Evolutionary conservation across 1,139 yeast genomes (phyloP), one percentile per base, ranked within the genome.

Genomic region (Yamadazyma spencermartinsiae): DNA sequence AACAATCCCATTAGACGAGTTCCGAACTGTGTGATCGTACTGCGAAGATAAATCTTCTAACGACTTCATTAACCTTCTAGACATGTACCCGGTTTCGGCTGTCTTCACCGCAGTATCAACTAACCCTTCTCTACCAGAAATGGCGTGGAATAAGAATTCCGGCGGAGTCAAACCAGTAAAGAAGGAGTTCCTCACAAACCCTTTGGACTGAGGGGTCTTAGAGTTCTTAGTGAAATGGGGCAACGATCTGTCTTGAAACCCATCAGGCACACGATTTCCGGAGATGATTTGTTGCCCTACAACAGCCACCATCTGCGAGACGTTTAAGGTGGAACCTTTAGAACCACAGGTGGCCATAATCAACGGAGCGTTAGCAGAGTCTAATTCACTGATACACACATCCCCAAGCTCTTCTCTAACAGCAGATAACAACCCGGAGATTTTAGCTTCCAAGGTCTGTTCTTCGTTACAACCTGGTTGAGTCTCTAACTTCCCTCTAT

Each of bases 331-430:
- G 30, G 98, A 92, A 64, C 98, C 99, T 63, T 94, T 94, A 35
- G 98, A 92, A 52, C 99, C 99, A 76, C 98, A 92, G 1, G 96
- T 88, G 9, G 98, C 98, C 99, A 94, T 94, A 58, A 94, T 90
- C 57, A 94, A 77, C 29, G 98, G 98, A 26, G 98, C 96, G 61
- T 94, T 94, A 33, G 89, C 79, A 39, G 86, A 79, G 50, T 88
- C 97, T 45, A 94, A 70, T 61, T 92, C 98, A 41, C 76, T 79
- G 56, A 94, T 90, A 74, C 98, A 94, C 43, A 89, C 96, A 50
- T 92, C 98, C 62, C 98, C 99, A 19, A 92, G 98, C 64, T 94
- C 96, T 72, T 92, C 98, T 78, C 99, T 84, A 41, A 94, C 98
- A 59, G 90, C 92, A 15, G 98, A 92, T 48, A 94, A 71, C 32